Evolutionary conservation across 257 asterid species (phyloP).

Genomic region (Ocimum tenuiflorum): DNA sequence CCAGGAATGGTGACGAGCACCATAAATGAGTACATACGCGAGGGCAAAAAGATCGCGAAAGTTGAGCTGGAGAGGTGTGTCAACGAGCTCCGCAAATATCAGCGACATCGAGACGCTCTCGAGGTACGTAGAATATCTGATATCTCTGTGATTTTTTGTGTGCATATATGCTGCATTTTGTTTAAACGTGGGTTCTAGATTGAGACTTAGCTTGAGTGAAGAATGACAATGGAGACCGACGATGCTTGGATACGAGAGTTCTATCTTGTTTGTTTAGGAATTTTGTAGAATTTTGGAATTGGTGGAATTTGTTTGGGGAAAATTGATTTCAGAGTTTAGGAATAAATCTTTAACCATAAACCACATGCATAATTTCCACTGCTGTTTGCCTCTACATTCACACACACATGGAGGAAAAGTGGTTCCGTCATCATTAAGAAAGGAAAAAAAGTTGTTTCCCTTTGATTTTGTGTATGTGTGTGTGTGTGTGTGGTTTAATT

Average conservation of each 20-base stretch:
- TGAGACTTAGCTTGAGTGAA: background rate
- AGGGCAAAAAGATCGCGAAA: constrained; percentile 41
- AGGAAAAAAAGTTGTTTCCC: background rate
- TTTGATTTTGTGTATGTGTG: background rate
- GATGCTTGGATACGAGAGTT: background rate
- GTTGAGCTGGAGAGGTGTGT: constrained; percentile 43
- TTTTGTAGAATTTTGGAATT: background rate
- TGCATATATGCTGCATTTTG: background rate
- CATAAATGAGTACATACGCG: constrained; percentile 49
- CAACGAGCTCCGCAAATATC: constrained; percentile 54
- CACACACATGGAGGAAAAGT: too few relatives aligned
- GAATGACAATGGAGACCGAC: background rate
- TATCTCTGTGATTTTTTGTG: background rate
- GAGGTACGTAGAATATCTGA: constrained; percentile 40
- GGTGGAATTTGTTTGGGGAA: background rate
- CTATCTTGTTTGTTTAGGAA: background rate
- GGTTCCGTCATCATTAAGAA: too few relatives aligned
- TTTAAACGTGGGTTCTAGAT: background rate
- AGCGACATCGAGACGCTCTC: constrained; percentile 51
- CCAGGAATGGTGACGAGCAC: constrained; percentile 42
- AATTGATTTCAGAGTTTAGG: background rate
- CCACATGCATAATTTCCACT: background rate
- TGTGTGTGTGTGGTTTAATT: background rate
- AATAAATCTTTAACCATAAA: background rate
- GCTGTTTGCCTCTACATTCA: background rate